Base-by-base conservation (phyloP, 176 grass and related monocot genomes). In the Coix lacrymajobi region DNA sequence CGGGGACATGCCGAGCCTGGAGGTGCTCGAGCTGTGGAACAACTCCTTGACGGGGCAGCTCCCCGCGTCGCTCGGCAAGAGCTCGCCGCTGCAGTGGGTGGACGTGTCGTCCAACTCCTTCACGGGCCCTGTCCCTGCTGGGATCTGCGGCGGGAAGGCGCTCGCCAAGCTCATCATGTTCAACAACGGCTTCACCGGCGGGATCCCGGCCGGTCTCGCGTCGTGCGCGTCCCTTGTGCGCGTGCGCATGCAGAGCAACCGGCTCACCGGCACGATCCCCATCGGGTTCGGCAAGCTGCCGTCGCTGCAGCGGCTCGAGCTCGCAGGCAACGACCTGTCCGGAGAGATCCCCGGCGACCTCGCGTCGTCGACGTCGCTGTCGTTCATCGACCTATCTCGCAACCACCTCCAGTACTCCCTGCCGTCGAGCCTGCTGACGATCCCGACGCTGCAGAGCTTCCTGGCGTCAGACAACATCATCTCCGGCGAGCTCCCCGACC, bases 11-110 rank as follows among this genome's bases (percentile, higher is more conserved):
- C 31, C 82, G 49, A 75, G 51, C 3, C 87, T 98, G 54, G 75
- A 93, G 76, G 71, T 95, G 65, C 84, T 98, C 62, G 96, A 95
- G 88, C 93, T 98, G 0, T 98, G 96, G 96, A 98, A 98, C 66
- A 98, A 98, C 85, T 95, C 96, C 0, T 56, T 98, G 30, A 91
- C 90, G 0, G 96, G 92, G 2, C 29, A 80, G 13, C 96, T 98
- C 0, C 96, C 96, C 0, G 66, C 81, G 31, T 46, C 37, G 72
- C 92, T 98, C 5, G 96, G 96, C 20, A 79, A 73, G 76, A 95
- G 52, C 76, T 90, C 96, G 65, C 77, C 87, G 19, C 10, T 98
- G 73, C 90, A 95, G 87, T 98, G 96, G 96, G 75, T 98, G 38
- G 96, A 98, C 75, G 96, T 95, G 66, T 98, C 96, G 11, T 95